Conservation (phyloP, 2,329 filamentous ascomycete genomes). For the Curvularia eragrostidis region DNA sequence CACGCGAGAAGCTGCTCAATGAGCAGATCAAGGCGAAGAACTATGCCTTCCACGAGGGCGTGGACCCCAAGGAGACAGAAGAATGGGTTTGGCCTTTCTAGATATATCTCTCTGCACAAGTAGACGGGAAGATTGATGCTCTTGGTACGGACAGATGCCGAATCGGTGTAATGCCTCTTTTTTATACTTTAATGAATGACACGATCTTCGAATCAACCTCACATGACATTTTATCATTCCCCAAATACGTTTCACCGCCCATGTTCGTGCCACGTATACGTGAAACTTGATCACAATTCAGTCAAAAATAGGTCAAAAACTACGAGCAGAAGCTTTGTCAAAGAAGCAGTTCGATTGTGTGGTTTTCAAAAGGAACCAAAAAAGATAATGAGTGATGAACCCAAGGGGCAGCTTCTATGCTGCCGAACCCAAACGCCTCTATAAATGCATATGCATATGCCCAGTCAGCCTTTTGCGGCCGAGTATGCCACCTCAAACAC, state of each 20-base stretch:
- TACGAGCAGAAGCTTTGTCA: background rate
- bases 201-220: background rate
- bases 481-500: background rate
- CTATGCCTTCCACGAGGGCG: slow-evolving; percentile 70
- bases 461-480: background rate
- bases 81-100: slow-evolving; percentile 70
- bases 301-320: background rate
- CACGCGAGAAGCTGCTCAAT: slow-evolving; percentile 69
- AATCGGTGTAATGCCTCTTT: background rate
- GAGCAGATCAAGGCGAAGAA: slow-evolving; percentile 68
- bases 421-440: slow-evolving; percentile 6
- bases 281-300: background rate
- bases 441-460: slow-evolving; percentile 4
- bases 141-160: background rate
- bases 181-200: background rate
- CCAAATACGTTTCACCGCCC: background rate
- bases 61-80: slow-evolving; percentile 71
- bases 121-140: background rate
- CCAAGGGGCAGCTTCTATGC: background rate
- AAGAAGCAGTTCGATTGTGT: background rate
- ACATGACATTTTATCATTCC: background rate
- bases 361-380: background rate
- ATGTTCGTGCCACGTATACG: background rate
- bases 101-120: background rate
- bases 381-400: background rate